Base-by-base conservation (phyloP, 495 filamentous ascomycete species). In the Polyplosphaeria fusca region DNA sequence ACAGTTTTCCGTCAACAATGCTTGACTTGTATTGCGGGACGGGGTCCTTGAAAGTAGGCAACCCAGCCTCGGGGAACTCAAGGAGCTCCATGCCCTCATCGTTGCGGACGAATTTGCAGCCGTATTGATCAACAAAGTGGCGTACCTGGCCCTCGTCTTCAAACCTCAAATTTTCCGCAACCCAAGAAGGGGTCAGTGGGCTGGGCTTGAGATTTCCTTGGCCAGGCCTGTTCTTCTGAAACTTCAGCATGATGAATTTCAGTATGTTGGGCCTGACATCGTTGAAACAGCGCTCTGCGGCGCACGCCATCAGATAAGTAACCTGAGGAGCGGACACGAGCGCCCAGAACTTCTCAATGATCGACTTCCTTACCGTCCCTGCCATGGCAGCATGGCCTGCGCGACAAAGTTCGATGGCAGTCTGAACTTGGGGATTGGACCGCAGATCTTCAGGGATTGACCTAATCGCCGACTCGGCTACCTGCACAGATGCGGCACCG, bases 221-320 rank as follows among this genome's bases (percentile, higher is more conserved):
- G n/a, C n/a, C n/a, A n/a, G n/a, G n/a, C n/a, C n/a, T n/a, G n/a
- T n/a, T n/a, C n/a, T n/a, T n/a, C n/a, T n/a, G n/a, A n/a, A n/a
- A n/a, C n/a, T n/a, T 35, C 30, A 74, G 78, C 73, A 74, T 80
- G 9, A 97, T 80, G 1, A 84, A 79, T 52, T 84, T 83, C 40
- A 97, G 77, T 4, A 90, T 85, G 18, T 78, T 82, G 55, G 86
- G 84, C 19, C 93, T 88, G 22, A 97, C 76, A 14, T 82, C 74
- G 47, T 85, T 87, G 72, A 97, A 97, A 60, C 91, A 88, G 14
- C 91, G 85, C 67, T 96, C 91, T 1, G 91, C 91, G 35, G 96
- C 85, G 68, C 92, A 96, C 4, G 87, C 92, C 86, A 94, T 92
- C 18, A 91, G 79, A 70, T 96, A 97, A 0, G 92, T 89, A 1